phyloP scores from a whole-genome alignment of 306 rosid species.

The Sophora flavescens region DNA sequence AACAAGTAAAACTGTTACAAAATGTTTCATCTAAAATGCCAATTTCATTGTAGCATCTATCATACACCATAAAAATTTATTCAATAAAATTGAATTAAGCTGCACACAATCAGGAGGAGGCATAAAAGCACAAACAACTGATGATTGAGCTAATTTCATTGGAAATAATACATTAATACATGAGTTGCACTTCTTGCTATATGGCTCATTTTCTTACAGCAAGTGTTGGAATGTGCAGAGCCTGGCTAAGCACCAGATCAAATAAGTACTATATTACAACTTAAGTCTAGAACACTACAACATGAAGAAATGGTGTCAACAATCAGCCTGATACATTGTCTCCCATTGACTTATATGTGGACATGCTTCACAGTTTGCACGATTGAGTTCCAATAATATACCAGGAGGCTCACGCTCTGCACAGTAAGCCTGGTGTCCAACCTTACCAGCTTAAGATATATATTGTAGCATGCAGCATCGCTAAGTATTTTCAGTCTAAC shows the following conservation, averaged over 20 bases:
- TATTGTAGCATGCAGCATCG: slow-evolving; percentile 23
- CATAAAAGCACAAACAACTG: neutral
- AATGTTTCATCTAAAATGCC: slow-evolving; percentile 21
- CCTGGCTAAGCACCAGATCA: neutral
- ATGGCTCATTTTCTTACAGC: slow-evolving; percentile 2
- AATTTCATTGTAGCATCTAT: slow-evolving; percentile 12
- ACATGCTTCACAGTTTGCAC: slow-evolving; percentile 17
- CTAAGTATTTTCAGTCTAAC: slow-evolving; percentile 17
- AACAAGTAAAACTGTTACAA: slow-evolving; percentile 8
- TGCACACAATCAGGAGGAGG: neutral
- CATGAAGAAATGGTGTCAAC: slow-evolving; percentile 13
- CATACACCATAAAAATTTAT: neutral
- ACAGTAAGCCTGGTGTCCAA: slow-evolving; percentile 23
- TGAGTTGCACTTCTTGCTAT: slow-evolving; percentile 24
- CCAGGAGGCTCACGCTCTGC: slow-evolving; percentile 27
- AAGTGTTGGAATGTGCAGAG: slow-evolving; percentile 17
- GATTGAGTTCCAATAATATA: slow-evolving; percentile 16
- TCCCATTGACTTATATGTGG: slow-evolving; percentile 13
- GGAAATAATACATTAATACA: neutral
- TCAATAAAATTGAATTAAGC: slow-evolving; percentile 14
- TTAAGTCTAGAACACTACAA: slow-evolving; percentile 22
- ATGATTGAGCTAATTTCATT: slow-evolving; percentile 8
- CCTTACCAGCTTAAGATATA: neutral
- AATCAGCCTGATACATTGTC: slow-evolving; percentile 10
- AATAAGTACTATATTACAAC: slow-evolving; percentile 14